A percentile compares a stretch with the other conserved stretches of the same genome.
phyloP scores from a whole-genome alignment of 2,329 filamentous ascomycete species.

The Tolypocladium album region DNA sequence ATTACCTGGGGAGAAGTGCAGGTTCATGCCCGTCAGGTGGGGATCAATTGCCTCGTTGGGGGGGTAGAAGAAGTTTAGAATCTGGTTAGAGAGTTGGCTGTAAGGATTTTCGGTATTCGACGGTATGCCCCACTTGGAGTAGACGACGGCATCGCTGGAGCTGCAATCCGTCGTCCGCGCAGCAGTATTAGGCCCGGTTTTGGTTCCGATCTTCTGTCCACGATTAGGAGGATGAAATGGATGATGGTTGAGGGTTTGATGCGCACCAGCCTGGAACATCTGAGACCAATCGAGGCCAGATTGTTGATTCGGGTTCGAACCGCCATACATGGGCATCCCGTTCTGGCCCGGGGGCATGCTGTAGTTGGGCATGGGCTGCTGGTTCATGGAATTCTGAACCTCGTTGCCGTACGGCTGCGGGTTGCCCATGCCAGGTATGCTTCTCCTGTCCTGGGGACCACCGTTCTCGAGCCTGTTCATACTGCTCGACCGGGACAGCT shows the following conservation, averaged over 20 bases:
- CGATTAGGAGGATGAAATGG: constrained; percentile 45
- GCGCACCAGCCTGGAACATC: constrained; percentile 66
- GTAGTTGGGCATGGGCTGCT: constrained; percentile 54
- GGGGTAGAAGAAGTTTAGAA: constrained; percentile 46
- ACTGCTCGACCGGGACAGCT: constrained; percentile 51
- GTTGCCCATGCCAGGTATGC: constrained; percentile 42
- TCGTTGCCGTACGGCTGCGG: constrained; percentile 47
- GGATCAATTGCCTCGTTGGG: constrained; percentile 34
- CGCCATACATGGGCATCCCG: constrained; percentile 53
- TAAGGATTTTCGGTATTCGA: constrained; percentile 38
- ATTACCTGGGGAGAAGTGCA: constrained; percentile 56
- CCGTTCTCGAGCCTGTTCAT: constrained; percentile 47
- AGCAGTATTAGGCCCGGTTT: constrained; percentile 51
- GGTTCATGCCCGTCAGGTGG: constrained; percentile 44
- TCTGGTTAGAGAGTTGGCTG: constrained; percentile 42
- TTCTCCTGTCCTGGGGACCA: constrained; percentile 45
- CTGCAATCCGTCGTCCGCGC: constrained; percentile 36
- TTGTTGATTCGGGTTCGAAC: constrained; percentile 50
- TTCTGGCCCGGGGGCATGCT: constrained; percentile 53
- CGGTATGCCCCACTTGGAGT: constrained; percentile 39
- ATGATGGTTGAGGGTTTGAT: constrained; percentile 52
- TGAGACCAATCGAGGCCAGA: constrained; percentile 63
- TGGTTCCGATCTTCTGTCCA: constrained; percentile 59
- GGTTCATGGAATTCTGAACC: constrained; percentile 51
- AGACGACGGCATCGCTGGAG: constrained; percentile 33